Base-by-base conservation (phyloP, 495 filamentous ascomycete species). In the Penicillium arizonense region DNA sequence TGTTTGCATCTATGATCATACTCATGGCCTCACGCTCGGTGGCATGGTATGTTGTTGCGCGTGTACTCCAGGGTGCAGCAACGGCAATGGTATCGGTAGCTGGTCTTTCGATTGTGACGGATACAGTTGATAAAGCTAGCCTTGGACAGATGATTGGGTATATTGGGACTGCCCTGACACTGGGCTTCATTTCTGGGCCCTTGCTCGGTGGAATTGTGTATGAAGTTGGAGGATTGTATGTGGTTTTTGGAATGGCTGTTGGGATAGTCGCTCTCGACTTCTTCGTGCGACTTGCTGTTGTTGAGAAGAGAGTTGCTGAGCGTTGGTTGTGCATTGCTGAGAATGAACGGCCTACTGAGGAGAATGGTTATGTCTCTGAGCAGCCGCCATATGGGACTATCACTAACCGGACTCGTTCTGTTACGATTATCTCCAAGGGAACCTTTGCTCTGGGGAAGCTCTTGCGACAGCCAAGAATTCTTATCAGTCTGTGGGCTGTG, bases 161-260 rank as follows among this genome's bases (percentile, higher is more conserved):
- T 59, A 73, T 88, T 11, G 77, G 72, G 49, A 63, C 85, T 41
- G 77, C 78, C n/a, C 85, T 88, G 76, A 83, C 75, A 46, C 49
- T 88, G 5, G 85, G 77, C 1, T 69, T 87, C 43, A 71, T 91
- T 32, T 55, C 89, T 5, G 85, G 82, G 1, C 89, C 89, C 1
- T 61, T 89, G 20, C 73, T 91, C 5, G 88, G 89, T 2, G 88
- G 89, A 9, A 66, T 89, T 0, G 82, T 90, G 1, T 90, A 89
- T 56, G 75, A 73, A 5, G 64, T 64, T 5, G 78, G 69, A 8
- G 87, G 87, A 2, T 90, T 88, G 56, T 83, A 85, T 63, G 71
- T 80, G 3, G 85, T 88, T 0, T 90, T 81, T 55, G 82, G 74
- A 36, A 81, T 88, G 71, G 74, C 79, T 16, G 89, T 88, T 64